Base-by-base conservation (phyloP, 2,329 filamentous ascomycete species). In the Penicillium sp. region DNA sequence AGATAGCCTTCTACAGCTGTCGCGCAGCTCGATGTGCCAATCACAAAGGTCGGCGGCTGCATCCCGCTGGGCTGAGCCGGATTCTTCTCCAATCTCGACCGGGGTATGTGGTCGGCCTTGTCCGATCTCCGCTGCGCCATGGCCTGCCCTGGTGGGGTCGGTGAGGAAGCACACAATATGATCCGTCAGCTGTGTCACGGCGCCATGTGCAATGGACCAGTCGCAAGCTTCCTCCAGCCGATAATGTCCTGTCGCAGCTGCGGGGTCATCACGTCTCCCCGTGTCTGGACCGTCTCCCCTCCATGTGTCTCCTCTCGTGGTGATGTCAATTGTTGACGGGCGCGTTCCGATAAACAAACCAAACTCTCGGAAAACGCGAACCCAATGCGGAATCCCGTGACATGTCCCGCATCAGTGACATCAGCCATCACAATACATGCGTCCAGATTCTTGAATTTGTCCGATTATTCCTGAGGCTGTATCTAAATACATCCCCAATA, bases 361-460 rank as follows among this genome's bases (percentile, higher is more conserved):
- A 48, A 54, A 41, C 27, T 45, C 41, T 35, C 47, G 46, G 25
- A 25, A 41, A 42, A 57, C 62, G 56, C 59, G 62, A 64, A 63
- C 56, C 46, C 10, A 22, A 55, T 62, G 54, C 58, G 57, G 30
- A 49, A 43, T 61, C 64, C 63, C 63, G 61, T 65, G 63, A 65
- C 61, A 30, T 18, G 25, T 16, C 41, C 31, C 48, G 2, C 20
- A 6, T 35, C 2, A 50, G 42, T 50, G 48, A 50, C 42, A 44
- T 50, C 48, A 50, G 42, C 38, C 33, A 45, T 18, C 33, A 50
- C 35, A 38, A 20, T 9, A 10, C 1, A 18, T 6, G 11, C 27
- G 9, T 9, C 22, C 22, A 27, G 41, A 40, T 40, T 40, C 48
- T 50, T 45, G 48, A 39, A 44, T 38, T 38, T 9, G 9, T 4